Evolutionary conservation across 371 early-diverging fungal species (phyloP).

Genomic region (Mortierella sp.): DNA sequence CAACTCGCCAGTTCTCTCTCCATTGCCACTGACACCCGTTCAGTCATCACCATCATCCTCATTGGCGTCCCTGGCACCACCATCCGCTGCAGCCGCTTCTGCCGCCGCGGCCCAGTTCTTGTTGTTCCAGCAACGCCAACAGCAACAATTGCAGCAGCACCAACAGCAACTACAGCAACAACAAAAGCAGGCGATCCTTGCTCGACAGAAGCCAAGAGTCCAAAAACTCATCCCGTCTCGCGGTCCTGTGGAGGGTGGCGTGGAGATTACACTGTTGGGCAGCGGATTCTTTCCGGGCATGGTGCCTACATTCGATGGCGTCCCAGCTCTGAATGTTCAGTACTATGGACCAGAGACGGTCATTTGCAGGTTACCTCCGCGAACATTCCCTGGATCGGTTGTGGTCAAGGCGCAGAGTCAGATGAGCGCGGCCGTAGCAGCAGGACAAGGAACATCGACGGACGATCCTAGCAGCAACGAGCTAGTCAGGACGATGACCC

Average conservation of each 20-base stretch:
- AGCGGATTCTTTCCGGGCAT: slow-evolving; percentile 78
- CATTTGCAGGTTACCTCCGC: slow-evolving; percentile 85
- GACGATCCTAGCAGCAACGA: slow-evolving; percentile 33
- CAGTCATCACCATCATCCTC: slow-evolving; percentile 32
- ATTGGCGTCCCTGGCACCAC: slow-evolving; percentile 10
- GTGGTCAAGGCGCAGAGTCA: slow-evolving; percentile 65
- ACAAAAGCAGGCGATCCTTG: slow-evolving; percentile 54
- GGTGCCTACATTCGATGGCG: slow-evolving; percentile 82
- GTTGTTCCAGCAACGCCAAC: slow-evolving; percentile 41
- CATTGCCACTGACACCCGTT: background rate
- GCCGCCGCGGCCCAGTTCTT: slow-evolving; percentile 42
- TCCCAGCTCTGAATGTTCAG: slow-evolving; percentile 73
- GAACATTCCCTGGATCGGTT: slow-evolving; percentile 78
- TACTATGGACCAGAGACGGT: slow-evolving; percentile 80
- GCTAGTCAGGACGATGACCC: slow-evolving; percentile 50
- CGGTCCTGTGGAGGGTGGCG: slow-evolving; percentile 86
- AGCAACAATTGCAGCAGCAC: slow-evolving; percentile 42
- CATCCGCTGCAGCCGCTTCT: slow-evolving; percentile 35
- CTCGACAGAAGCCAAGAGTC: slow-evolving; percentile 56
- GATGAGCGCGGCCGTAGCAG: slow-evolving; percentile 57
- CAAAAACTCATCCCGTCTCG: slow-evolving; percentile 77
- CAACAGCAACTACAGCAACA: slow-evolving; percentile 54
- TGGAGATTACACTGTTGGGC: slow-evolving; percentile 82
- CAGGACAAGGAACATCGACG: slow-evolving; percentile 39
- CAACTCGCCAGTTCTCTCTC: slow-evolving; percentile 32